phyloP scores from a whole-genome alignment of 2,329 filamentous ascomycete species.

The Neopestalotiopsis sp. region DNA sequence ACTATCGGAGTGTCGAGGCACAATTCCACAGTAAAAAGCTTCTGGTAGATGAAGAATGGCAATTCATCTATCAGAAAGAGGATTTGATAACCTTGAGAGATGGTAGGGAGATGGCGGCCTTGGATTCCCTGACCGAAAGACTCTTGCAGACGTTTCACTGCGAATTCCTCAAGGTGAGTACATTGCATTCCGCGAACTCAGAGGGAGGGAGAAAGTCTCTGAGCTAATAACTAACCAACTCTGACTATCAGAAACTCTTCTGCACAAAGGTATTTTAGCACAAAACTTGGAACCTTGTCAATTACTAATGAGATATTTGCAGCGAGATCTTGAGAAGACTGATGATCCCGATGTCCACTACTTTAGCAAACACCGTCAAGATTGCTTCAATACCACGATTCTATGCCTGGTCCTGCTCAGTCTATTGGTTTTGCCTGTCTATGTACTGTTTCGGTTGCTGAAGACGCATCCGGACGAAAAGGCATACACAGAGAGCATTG shows the following conservation, averaged over 20 bases:
- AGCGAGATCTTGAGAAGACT: conserved; percentile 13
- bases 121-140: conserved; percentile 12
- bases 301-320: too few relatives aligned
- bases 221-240: not conserved
- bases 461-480: not conserved
- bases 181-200: not conserved
- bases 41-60: not conserved
- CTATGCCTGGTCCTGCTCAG: not conserved
- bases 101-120: conserved; percentile 13
- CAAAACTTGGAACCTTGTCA: too few relatives aligned
- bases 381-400: conserved; percentile 9
- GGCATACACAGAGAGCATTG: conserved; percentile 11
- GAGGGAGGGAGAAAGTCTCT: not conserved
- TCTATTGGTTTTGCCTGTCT: not conserved
- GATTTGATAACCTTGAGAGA: conserved; percentile 14
- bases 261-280: not conserved
- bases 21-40: not conserved
- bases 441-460: not conserved
- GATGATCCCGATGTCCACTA: conserved; percentile 7
- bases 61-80: conserved; percentile 16
- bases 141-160: conserved; percentile 11
- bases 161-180: not conserved
- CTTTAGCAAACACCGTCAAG: conserved; percentile 11
- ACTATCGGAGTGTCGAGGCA: conserved; percentile 3
- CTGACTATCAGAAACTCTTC: not conserved